Evolutionary conservation across 345 rosid genomes (phyloP).

Genomic region (Acer yangbiense): DNA sequence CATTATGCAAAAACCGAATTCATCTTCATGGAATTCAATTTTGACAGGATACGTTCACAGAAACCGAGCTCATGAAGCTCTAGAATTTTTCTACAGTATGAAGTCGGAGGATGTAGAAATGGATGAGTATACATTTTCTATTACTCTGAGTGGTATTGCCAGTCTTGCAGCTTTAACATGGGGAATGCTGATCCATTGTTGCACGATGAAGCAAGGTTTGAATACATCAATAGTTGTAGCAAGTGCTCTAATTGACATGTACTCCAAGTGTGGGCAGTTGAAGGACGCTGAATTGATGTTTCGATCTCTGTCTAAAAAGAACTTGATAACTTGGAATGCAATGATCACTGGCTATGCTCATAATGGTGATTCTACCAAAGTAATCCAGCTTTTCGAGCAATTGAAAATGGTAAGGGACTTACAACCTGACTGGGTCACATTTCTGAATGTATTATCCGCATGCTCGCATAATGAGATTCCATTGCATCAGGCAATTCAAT

Average conservation of each 20-base stretch:
- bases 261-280: slow-evolving; percentile 73
- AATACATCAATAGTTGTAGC: slow-evolving; percentile 58
- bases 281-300: slow-evolving; percentile 55
- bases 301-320: slow-evolving; percentile 46
- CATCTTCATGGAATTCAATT: slow-evolving; percentile 88
- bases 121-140: slow-evolving; percentile 68
- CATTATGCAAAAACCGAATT: slow-evolving; percentile 55
- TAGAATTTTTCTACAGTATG: slow-evolving; percentile 58
- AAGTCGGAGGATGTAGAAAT: slow-evolving; percentile 40
- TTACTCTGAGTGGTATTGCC: slow-evolving; percentile 64
- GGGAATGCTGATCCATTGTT: slow-evolving; percentile 69
- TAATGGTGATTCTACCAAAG: slow-evolving; percentile 54
- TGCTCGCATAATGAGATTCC: slow-evolving; percentile 54
- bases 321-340: slow-evolving; percentile 73
- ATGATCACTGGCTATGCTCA: slow-evolving; percentile 77
- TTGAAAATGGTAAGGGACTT: slow-evolving; percentile 41
- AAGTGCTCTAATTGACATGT: slow-evolving; percentile 79
- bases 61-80: slow-evolving; percentile 48
- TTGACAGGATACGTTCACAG: slow-evolving; percentile 67
- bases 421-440: slow-evolving; percentile 68
- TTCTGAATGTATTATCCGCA: slow-evolving; percentile 69
- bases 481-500: slow-evolving; percentile 35
- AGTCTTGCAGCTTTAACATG: slow-evolving; percentile 54
- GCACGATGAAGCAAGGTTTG: slow-evolving; percentile 40
- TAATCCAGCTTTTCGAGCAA: slow-evolving; percentile 46